phyloP scores from a whole-genome alignment of 139 green algal species.

The Tetradesmus obliquus region DNA sequence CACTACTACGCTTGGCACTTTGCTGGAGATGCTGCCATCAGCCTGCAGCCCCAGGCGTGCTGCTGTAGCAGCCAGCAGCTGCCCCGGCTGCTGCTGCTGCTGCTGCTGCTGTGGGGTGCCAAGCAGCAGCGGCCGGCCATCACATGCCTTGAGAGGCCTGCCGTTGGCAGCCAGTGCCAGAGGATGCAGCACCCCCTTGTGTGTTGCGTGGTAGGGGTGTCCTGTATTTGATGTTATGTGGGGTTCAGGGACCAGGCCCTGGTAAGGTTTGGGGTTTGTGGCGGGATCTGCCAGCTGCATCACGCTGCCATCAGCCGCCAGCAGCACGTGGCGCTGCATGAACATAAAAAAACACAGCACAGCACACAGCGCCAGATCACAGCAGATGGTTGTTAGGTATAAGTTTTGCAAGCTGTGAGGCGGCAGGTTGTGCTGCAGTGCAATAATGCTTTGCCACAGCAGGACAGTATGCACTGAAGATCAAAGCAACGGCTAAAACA shows the following conservation, averaged over 20 bases:
- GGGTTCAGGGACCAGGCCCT: neutral
- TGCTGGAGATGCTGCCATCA: neutral
- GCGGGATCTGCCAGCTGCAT: slow-evolving; percentile 7
- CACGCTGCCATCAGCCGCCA: neutral
- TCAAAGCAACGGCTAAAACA: too few species aligned
- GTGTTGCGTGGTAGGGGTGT: slow-evolving; percentile 29
- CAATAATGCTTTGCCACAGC: too few species aligned
- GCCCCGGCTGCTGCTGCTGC: neutral
- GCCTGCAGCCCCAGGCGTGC: neutral
- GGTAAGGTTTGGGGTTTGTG: neutral
- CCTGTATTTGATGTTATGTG: slow-evolving; percentile 11
- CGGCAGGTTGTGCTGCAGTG: too few species aligned
- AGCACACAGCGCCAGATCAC: neutral
- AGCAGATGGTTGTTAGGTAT: too few species aligned
- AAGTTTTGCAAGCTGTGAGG: too few species aligned
- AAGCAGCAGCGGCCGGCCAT: slow-evolving; percentile 27
- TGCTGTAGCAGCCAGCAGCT: neutral
- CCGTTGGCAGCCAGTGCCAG: neutral
- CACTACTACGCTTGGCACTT: neutral
- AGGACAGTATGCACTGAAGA: too few species aligned
- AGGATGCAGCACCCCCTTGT: neutral
- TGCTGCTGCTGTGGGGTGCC: neutral
- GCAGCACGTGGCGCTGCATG: neutral
- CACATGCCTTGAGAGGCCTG: neutral
- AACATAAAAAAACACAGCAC: neutral